These are phyloP conservation scores for Xanthoconium stramineum DNA, from an alignment of 768 basidiomycete species.

Conservation along the genomic window DNA sequence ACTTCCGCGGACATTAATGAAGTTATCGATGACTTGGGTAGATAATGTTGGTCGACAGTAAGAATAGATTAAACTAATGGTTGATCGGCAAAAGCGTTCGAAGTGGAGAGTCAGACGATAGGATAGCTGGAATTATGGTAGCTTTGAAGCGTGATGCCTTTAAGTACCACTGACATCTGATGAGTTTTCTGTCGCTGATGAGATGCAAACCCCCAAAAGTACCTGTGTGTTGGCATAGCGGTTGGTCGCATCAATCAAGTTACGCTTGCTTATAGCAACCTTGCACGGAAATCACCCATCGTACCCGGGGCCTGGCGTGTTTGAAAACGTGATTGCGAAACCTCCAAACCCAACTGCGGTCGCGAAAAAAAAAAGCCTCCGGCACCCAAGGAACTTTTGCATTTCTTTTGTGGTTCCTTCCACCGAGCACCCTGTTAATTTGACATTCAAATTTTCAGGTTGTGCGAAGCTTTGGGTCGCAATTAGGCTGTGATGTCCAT, in stretches of 20 bases:
- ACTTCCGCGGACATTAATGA: conserved; percentile 27
- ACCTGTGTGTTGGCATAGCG: not conserved
- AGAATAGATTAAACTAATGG: not conserved
- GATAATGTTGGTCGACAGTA: not conserved
- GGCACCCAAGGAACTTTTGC: no score
- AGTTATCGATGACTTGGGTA: not conserved
- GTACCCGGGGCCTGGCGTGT: not conserved
- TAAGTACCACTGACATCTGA: conserved; percentile 4
- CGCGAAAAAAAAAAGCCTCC: no score
- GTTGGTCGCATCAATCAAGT: conserved; percentile 8
- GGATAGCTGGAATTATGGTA: not conserved
- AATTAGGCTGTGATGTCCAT: not conserved
- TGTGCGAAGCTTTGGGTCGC: not conserved
- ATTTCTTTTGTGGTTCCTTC: not conserved
- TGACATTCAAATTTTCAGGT: not conserved
- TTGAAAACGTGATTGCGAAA: not conserved
- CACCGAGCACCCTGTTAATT: not conserved
- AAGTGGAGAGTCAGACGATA: not conserved
- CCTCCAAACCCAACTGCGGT: no score
- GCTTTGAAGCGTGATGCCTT: not conserved
- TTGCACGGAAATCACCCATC: no score
- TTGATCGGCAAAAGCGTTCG: not conserved
- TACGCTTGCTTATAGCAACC: conserved; percentile 3
- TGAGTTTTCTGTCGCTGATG: not conserved
- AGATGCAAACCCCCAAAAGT: not conserved